Base-by-base conservation (phyloP, 306 rosid genomes). In the Gleditsia sinensis region DNA sequence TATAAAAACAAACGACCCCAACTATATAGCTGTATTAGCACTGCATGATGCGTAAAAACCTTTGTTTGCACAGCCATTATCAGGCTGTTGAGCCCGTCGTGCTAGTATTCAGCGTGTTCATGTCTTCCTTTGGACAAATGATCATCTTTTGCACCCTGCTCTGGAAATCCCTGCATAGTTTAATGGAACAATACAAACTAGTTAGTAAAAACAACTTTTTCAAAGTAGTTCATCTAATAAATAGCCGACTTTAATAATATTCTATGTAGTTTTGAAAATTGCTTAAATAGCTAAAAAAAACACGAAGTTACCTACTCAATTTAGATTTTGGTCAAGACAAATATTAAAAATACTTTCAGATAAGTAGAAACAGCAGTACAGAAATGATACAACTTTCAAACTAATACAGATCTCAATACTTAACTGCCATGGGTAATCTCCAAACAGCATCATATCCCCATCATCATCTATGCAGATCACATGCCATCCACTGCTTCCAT, bases 351-450 rank as follows among this genome's bases (percentile, higher is more conserved):
- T n/a, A 25, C 39, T 28, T 14, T 68, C n/a, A 37, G 73, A 19
- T 3, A 24, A 23, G 42, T 45, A 43, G 46, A 54, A 71, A 71
- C 57, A 40, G 13, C 12, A 36, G 59, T 58, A 42, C 46, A 48
- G 43, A 70, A 39, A 32, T 42, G 19, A 39, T 4, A 45, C 49
- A 24, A 48, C 51, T 54, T 79, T 56, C 54, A 34, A 28, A 39
- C 12, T 37, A 14, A n/a, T 19, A 11, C 7, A 19, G 54, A 75
- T 77, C 60, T 63, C 34, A 25, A 24, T 61, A 75, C 90, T 83
- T 72, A 85, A 90, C 96, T 82, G 86, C 92, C 92, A 90, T 14
- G 77, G 81, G 57, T 39, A 71, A 75, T 88, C 91, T 36, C 84
- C 84, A 6, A 86, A 33, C 4, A 81, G 46, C 78, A 81, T 84